phyloP scores from a whole-genome alignment of 2,329 filamentous ascomycete species.

The Metarhizium sp. region DNA sequence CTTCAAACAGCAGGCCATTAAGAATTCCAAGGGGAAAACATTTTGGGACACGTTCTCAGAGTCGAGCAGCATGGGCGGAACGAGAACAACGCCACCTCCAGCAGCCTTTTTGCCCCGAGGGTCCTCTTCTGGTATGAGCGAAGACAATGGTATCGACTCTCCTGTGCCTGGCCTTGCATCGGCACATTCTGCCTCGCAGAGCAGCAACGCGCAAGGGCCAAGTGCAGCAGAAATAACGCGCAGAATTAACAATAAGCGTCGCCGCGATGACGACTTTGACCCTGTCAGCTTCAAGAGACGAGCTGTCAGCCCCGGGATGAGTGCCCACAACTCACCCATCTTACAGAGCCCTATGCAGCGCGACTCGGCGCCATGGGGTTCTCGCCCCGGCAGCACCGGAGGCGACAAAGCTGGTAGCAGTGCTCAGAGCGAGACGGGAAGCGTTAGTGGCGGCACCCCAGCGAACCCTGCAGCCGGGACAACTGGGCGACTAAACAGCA shows the following conservation, averaged over 20 bases:
- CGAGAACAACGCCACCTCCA: constrained; percentile 54
- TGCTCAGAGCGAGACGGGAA: constrained; percentile 42
- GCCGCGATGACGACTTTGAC: constrained; percentile 85
- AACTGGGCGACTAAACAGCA: constrained; percentile 39
- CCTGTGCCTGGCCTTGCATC: constrained; percentile 36
- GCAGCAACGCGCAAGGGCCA: constrained; percentile 36
- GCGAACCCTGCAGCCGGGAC: constrained; percentile 22
- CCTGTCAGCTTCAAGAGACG: constrained; percentile 80
- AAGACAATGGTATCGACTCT: constrained; percentile 66
- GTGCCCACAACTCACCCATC: constrained; percentile 80
- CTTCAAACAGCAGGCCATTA: constrained; percentile 66
- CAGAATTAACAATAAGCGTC: constrained; percentile 72
- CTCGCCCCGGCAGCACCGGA: constrained; percentile 53
- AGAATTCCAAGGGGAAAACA: constrained; percentile 60
- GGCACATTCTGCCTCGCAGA: constrained; percentile 20
- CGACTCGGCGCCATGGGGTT: constrained; percentile 64
- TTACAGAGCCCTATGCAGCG: constrained; percentile 75
- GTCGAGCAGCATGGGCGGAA: constrained; percentile 42
- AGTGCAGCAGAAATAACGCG: constrained; percentile 67
- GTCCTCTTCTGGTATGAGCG: constrained; percentile 53
- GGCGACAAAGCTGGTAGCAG: constrained; percentile 42
- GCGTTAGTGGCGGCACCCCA: constrained; percentile 20
- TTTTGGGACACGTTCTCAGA: constrained; percentile 73
- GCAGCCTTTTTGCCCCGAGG: constrained; percentile 51
- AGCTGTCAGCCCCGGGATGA: constrained; percentile 86